A percentile compares a stretch with the other conserved stretches of the same genome.
phyloP scores from a whole-genome alignment of 2,329 filamentous ascomycete species.

The Neonectria sp. region DNA sequence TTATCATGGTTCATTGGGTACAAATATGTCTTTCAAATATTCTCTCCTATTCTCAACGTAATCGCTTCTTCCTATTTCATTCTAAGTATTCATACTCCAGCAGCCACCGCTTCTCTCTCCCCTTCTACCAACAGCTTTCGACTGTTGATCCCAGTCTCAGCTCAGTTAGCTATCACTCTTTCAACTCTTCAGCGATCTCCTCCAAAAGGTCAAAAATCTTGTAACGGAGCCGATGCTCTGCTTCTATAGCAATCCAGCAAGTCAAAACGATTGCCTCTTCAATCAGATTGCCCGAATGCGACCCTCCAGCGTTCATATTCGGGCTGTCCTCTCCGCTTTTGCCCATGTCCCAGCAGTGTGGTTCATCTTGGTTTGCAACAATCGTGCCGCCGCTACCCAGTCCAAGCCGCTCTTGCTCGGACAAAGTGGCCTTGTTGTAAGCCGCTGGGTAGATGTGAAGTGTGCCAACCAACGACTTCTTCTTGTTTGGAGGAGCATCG shows the following conservation, averaged over 20 bases:
- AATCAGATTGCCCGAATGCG: constrained; percentile 11
- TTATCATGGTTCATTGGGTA: too few relatives aligned
- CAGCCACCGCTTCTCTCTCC: too few relatives aligned
- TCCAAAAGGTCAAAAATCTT: constrained; percentile 27
- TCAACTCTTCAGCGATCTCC: constrained; percentile 28
- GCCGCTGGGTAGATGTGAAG: constrained; percentile 15
- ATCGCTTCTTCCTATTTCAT: too few relatives aligned
- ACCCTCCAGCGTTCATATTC: constrained; percentile 6
- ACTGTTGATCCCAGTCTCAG: background rate
- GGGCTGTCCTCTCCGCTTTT: background rate
- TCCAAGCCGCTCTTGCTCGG: background rate
- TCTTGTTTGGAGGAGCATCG: constrained; percentile 15
- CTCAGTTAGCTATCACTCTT: constrained; percentile 4
- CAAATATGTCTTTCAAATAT: too few relatives aligned
- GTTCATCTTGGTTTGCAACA: background rate
- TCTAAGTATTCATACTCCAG: too few relatives aligned
- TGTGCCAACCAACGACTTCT: constrained; percentile 12
- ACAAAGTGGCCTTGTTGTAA: background rate
- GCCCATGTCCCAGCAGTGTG: constrained; percentile 3
- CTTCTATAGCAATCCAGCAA: constrained; percentile 27
- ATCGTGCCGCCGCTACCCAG: background rate
- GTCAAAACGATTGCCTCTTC: constrained; percentile 31
- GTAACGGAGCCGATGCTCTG: constrained; percentile 27
- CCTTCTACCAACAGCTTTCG: background rate
- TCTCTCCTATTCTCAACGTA: too few relatives aligned